These are phyloP conservation scores for Leavenworthia alabamica DNA, from an alignment of 345 rosid species.

Conservation along the genomic window DNA sequence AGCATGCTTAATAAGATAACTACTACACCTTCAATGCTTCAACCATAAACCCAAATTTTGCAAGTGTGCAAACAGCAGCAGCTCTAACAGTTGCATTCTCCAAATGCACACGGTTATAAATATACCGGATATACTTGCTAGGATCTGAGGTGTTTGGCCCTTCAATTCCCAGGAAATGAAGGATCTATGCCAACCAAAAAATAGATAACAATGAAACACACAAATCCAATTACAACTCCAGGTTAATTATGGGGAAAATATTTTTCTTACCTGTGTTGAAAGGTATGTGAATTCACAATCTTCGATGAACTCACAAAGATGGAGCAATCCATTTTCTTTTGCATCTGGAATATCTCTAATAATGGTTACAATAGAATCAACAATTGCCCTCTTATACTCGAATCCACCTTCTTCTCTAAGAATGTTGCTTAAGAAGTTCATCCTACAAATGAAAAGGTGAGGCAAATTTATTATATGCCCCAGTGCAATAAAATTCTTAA, in stretches of 20 bases:
- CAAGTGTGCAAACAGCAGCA: slow-evolving; percentile 90
- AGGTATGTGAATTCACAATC: slow-evolving; percentile 99
- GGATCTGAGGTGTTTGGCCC: slow-evolving; percentile 96
- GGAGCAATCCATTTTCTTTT: slow-evolving; percentile 93
- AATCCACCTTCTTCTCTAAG: slow-evolving; percentile 99
- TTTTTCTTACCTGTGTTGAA: slow-evolving; percentile 69
- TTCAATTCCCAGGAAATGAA: slow-evolving; percentile 91
- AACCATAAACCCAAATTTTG: slow-evolving; percentile 91
- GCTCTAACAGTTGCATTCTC: slow-evolving; percentile 99
- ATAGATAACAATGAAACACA: not conserved
- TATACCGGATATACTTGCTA: slow-evolving; percentile 91
- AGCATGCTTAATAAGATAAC: not conserved
- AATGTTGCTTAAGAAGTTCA: slow-evolving; percentile 97
- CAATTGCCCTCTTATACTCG: slow-evolving; percentile 93
- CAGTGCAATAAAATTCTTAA: not conserved
- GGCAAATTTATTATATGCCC: not conserved
- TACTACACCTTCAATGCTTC: slow-evolving; percentile 74
- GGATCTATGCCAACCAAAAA: slow-evolving; percentile 46
- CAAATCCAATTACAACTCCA: not conserved
- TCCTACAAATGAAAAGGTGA: slow-evolving; percentile 44
- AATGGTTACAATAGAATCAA: slow-evolving; percentile 90
- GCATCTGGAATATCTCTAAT: slow-evolving; percentile 97
- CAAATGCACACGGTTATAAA: slow-evolving; percentile 97
- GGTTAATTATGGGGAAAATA: not conserved
- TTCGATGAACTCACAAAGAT: slow-evolving; percentile 96